Evolutionary conservation across 169 alveolate species (phyloP), one percentile per base, ranked within the genome.

Genomic region (Toxoplasma gondii): DNA sequence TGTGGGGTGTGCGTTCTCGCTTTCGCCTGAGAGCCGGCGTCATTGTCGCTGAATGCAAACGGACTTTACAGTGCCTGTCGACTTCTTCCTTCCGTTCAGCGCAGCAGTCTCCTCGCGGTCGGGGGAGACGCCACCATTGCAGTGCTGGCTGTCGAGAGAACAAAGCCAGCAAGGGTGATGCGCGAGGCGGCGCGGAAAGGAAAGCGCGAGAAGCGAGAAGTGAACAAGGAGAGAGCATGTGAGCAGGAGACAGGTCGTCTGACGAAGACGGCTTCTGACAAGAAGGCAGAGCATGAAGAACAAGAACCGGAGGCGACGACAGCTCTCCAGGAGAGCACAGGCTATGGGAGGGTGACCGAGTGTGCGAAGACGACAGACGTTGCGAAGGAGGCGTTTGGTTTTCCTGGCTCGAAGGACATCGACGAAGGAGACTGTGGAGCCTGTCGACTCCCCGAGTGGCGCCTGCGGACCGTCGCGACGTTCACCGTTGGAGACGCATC

Each of bases 381-480:
- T n/a, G n/a, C n/a, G n/a, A n/a, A n/a, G n/a, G n/a, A n/a, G n/a
- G n/a, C n/a, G n/a, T n/a, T n/a, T n/a, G n/a, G n/a, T n/a, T n/a
- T n/a, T n/a, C n/a, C n/a, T n/a, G n/a, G n/a, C n/a, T n/a, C n/a
- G n/a, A n/a, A n/a, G n/a, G n/a, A n/a, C n/a, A n/a, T n/a, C n/a
- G n/a, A n/a, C n/a, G n/a, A n/a, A n/a, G n/a, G n/a, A n/a, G n/a
- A n/a, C n/a, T n/a, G n/a, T n/a, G n/a, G n/a, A n/a, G n/a, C n/a
- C n/a, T n/a, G n/a, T 49, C 58, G 58, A 12, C 58, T 49, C 22
- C 12, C 58, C 58, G 58, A 4, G 22, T 17, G 17, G 39, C 10
- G 49, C 17, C 84, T 82, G 53, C 53, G 90, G 39, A 82, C 90
- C 5, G 90, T 82, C 36, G 58, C 67, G 38, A 82, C 90, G 90